phyloP scores from a whole-genome alignment of 805 yeast genomes.

The Candida fluviatilis region DNA sequence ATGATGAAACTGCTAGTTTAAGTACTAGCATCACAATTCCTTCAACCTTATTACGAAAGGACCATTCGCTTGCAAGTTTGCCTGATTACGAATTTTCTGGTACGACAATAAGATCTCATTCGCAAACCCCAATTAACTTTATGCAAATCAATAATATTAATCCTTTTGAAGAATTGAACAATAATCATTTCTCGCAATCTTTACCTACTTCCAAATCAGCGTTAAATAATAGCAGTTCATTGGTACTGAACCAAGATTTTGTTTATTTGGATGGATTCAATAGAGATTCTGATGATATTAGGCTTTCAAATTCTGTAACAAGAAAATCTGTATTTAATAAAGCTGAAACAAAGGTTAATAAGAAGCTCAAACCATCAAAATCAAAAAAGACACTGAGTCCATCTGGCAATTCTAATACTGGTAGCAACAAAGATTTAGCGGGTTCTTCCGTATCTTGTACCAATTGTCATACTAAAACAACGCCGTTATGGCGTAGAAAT shows the following conservation, averaged over 20 bases:
- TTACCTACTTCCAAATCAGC: constrained; percentile 6
- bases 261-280: neutral
- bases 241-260: neutral
- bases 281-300: neutral
- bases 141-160: neutral
- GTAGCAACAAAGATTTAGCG: constrained; percentile 3
- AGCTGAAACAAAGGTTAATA: neutral
- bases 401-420: constrained; percentile 1
- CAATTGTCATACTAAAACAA: constrained; percentile 86
- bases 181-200: constrained; percentile 4
- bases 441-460: constrained; percentile 48
- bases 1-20: constrained; percentile 2
- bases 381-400: constrained; percentile 1
- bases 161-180: neutral
- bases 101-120: constrained; percentile 8
- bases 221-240: neutral
- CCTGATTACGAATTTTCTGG: constrained; percentile 19
- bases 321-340: neutral
- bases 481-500: constrained; percentile 93
- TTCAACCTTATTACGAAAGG: constrained; percentile 19
- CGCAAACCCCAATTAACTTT: constrained; percentile 16
- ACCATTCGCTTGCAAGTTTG: constrained; percentile 26
- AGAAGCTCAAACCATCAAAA: constrained; percentile 6
- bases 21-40: constrained; percentile 14
- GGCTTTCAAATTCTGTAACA: neutral